Evolutionary conservation across 2,329 filamentous ascomycete genomes (phyloP).

Genomic region (Aspergillus sergii): DNA sequence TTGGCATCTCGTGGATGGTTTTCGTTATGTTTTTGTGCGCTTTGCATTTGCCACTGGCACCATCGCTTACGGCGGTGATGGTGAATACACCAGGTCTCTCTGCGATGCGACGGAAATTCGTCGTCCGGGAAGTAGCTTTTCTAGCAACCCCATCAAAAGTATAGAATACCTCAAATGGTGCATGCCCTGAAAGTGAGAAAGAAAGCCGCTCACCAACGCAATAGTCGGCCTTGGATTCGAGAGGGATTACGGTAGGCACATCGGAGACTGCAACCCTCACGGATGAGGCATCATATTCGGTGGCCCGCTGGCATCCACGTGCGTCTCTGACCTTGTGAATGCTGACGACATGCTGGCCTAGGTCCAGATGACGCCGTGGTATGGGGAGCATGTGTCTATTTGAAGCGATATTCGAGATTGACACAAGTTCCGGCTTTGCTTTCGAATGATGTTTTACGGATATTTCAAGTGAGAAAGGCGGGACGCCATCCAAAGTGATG

Average conservation of each 20-base stretch:
- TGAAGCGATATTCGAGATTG: conserved; percentile 75
- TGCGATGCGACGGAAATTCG: conserved; percentile 88
- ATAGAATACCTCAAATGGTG: conserved; percentile 92
- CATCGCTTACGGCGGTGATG: conserved; percentile 85
- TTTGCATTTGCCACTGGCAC: conserved; percentile 78
- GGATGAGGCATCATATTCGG: conserved; percentile 69
- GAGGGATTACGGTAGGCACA: conserved; percentile 83
- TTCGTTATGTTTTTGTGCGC: conserved; percentile 78
- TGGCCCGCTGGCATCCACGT: conserved; percentile 80
- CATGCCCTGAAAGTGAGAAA: conserved; percentile 85
- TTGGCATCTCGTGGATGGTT: conserved; percentile 87
- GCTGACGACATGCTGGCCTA: conserved; percentile 86
- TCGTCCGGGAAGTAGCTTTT: conserved; percentile 72
- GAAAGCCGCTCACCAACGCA: conserved; percentile 94
- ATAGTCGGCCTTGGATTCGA: conserved; percentile 83
- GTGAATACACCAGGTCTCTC: conserved; percentile 87
- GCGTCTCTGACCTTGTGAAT: conserved; percentile 89
- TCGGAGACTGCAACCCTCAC: conserved; percentile 93
- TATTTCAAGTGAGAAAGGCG: conserved; percentile 88
- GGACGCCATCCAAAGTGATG: conserved; percentile 76
- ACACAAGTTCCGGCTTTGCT: conserved; percentile 76
- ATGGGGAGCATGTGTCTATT: conserved; percentile 79
- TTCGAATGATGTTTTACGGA: conserved; percentile 90
- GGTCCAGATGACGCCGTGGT: conserved; percentile 78
- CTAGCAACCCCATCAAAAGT: conserved; percentile 77